Evolutionary conservation across 345 rosid species (phyloP).

Genomic region (Murraya koenigii): DNA sequence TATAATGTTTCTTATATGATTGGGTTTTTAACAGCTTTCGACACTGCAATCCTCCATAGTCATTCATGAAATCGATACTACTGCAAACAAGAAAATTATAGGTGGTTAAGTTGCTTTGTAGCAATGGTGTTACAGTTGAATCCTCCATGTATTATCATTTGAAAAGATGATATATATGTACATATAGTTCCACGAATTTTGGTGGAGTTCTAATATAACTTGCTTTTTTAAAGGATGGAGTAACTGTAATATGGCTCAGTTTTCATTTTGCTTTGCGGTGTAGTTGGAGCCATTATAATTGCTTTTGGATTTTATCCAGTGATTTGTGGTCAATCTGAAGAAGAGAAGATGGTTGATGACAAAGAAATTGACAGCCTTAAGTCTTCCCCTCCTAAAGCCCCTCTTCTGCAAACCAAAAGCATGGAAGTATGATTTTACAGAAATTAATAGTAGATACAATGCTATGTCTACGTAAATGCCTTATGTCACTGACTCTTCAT

Average conservation of each 20-base stretch:
- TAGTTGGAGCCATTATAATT: conserved; percentile 21
- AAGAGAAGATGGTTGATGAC: conserved; percentile 15
- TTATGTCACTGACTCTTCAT: background rate
- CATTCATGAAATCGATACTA: background rate
- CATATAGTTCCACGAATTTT: background rate
- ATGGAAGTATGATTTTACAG: background rate
- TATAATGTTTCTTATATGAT: background rate
- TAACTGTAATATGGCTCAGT: too few relatives aligned
- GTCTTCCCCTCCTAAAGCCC: conserved; percentile 7
- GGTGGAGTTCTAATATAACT: background rate
- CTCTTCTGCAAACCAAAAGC: conserved; percentile 14
- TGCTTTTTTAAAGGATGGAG: background rate
- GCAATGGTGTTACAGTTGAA: background rate
- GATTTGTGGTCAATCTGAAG: conserved; percentile 34
- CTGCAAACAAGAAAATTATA: background rate
- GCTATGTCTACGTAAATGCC: background rate
- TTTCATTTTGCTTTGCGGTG: conserved; percentile 9
- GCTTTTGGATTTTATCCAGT: conserved; percentile 29
- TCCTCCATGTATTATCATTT: background rate
- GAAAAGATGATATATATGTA: background rate
- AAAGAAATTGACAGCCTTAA: background rate
- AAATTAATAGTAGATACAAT: background rate
- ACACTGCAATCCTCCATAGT: background rate
- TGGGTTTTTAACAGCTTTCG: background rate
- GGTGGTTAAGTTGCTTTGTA: background rate